Evolutionary conservation across 2,329 filamentous ascomycete species (phyloP).

Genomic region (Ascochyta lentis): DNA sequence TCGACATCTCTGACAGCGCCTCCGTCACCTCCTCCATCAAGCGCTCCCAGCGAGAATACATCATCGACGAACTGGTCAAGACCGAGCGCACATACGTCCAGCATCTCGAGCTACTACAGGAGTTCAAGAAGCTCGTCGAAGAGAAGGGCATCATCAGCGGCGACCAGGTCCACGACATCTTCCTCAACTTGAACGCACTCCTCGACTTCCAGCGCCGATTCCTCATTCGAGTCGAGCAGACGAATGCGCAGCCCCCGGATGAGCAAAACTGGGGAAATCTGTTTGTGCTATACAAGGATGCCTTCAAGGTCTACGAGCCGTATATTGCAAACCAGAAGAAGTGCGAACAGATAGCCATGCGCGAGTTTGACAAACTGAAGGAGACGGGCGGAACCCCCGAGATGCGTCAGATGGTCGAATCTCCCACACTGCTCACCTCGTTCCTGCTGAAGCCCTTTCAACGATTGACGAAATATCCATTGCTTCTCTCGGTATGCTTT

Average conservation of each 20-base stretch:
- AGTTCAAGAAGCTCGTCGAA: conserved; percentile 87
- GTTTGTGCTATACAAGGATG: conserved; percentile 83
- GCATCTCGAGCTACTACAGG: conserved; percentile 91
- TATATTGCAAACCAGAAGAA: conserved; percentile 97
- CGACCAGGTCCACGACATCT: conserved; percentile 91
- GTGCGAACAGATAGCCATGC: conserved; percentile 82
- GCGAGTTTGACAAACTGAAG: conserved; percentile 86
- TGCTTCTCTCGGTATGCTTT: conserved; percentile 76
- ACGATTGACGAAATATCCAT: conserved; percentile 89
- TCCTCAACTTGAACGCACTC: conserved; percentile 93
- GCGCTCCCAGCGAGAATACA: conserved; percentile 80
- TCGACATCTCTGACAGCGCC: conserved; percentile 59
- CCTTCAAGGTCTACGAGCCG: conserved; percentile 91
- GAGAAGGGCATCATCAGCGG: conserved; percentile 87
- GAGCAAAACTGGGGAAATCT: conserved; percentile 94
- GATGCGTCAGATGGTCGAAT: conserved; percentile 77
- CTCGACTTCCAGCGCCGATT: conserved; percentile 96
- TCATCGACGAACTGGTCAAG: conserved; percentile 88
- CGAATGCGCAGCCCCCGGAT: conserved; percentile 78
- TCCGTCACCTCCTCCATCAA: conserved; percentile 56
- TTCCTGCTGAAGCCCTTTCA: conserved; percentile 98
- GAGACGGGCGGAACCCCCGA: conserved; percentile 69
- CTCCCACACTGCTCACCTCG: conserved; percentile 85
- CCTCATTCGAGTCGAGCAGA: conserved; percentile 93
- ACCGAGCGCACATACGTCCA: conserved; percentile 98